A percentile compares a stretch with the other conserved stretches of the same genome.
Evolutionary conservation across 1,284 basidiomycete species (phyloP).

Genomic region (Fomes fomentarius): DNA sequence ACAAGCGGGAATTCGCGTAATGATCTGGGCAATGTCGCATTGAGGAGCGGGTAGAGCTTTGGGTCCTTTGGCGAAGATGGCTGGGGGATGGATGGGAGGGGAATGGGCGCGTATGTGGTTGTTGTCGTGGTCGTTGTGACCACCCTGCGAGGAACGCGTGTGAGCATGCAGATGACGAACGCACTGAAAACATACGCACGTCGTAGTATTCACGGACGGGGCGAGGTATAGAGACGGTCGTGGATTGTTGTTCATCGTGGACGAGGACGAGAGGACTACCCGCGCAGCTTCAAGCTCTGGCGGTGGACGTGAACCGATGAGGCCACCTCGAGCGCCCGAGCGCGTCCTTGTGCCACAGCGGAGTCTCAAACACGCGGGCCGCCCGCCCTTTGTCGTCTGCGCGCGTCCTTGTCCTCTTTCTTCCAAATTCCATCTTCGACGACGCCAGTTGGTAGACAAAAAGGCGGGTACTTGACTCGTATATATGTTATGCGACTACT

Average conservation of each 20-base stretch:
- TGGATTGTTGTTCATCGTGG: conserved; percentile 55
- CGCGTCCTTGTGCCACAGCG: conserved; percentile 25
- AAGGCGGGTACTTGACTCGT: too few species aligned
- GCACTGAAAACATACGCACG: conserved; percentile 46
- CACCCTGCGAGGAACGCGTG: conserved; percentile 54
- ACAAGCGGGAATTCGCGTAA: conserved; percentile 74
- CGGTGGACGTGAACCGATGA: conserved; percentile 25
- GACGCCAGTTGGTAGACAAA: neutral
- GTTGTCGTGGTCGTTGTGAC: conserved; percentile 86
- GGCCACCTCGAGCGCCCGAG: conserved; percentile 9
- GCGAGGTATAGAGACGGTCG: conserved; percentile 69
- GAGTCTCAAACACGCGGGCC: conserved; percentile 16
- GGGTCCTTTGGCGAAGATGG: conserved; percentile 75
- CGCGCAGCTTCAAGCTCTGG: conserved; percentile 21
- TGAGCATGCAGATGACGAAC: conserved; percentile 24
- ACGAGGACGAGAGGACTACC: conserved; percentile 26
- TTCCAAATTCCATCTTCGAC: neutral
- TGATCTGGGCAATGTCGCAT: conserved; percentile 69
- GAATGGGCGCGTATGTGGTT: conserved; percentile 82
- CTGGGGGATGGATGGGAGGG: conserved; percentile 67
- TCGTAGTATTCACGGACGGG: conserved; percentile 79
- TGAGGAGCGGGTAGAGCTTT: conserved; percentile 74
- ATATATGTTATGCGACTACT: too few species aligned
- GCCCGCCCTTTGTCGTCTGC: neutral
- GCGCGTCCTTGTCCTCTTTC: neutral